Conservation (phyloP, 805 yeast genomes). For the Zygosaccharomyces lentus region DNA sequence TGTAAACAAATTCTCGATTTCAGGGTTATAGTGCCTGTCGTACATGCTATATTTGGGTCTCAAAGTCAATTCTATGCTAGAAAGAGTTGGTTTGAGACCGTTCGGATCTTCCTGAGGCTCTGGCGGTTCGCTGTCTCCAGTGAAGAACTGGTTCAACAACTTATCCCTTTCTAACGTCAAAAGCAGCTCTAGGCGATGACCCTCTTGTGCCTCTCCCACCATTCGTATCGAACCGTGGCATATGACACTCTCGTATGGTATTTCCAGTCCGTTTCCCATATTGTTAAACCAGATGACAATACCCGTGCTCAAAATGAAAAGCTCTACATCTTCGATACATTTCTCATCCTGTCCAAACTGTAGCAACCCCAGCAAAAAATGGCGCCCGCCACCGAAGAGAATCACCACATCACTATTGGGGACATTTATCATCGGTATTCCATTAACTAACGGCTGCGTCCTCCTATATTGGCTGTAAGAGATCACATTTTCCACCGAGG, state of each 20-base stretch:
- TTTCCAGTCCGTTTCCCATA: conserved; percentile 36
- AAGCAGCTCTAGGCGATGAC: conserved; percentile 27
- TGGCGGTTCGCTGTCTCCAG: conserved; percentile 7
- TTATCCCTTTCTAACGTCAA: conserved; percentile 30
- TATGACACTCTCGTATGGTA: conserved; percentile 33
- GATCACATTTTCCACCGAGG: conserved; percentile 38
- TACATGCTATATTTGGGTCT: conserved; percentile 36
- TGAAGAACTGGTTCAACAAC: conserved; percentile 23
- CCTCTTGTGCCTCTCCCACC: conserved; percentile 18
- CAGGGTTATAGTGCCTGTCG: conserved; percentile 36
- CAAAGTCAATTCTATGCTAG: conserved; percentile 34
- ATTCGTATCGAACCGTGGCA: conserved; percentile 31
- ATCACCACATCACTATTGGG: conserved; percentile 30
- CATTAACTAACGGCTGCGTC: conserved; percentile 29
- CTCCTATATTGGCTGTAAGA: conserved; percentile 29
- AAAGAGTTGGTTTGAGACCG: conserved; percentile 11
- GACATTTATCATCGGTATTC: conserved; percentile 11
- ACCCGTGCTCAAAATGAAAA: conserved; percentile 38
- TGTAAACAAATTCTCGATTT: conserved; percentile 37
- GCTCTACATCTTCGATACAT: conserved; percentile 27
- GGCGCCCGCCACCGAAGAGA: conserved; percentile 42
- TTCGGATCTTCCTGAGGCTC: conserved; percentile 1
- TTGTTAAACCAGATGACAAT: conserved; percentile 40
- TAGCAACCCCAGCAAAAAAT: conserved; percentile 27
- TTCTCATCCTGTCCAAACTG: conserved; percentile 9